Evolutionary conservation across 108 stramenopile genomes (phyloP), one percentile per base, ranked within the genome.

Genomic region (Stephanodiscus triporus): DNA sequence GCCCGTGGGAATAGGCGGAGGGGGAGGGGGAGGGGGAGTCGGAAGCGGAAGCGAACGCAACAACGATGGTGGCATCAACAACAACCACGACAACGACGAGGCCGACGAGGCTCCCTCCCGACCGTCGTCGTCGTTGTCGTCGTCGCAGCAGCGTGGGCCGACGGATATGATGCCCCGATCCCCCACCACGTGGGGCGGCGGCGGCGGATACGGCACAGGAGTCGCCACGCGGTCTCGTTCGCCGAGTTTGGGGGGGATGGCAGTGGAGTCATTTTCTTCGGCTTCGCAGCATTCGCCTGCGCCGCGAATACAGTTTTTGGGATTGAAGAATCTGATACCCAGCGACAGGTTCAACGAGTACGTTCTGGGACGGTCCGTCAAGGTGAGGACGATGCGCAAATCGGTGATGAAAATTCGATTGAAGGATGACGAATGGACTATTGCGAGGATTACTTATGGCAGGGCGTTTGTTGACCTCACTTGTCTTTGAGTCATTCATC

Each of bases 341-440:
- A 58, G 68, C 26, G 78, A 88, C 54, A 57, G 63, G 22, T 86
- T 86, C 40, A 86, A 88, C 54, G 85, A 82, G 49, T 78, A 78
- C 36, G 55, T 63, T 2, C 6, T 85, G 26, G 85, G 85, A n/a
- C 59, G 85, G 56, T 76, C 61, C 24, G 29, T 59, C 49, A 90
- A 89, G 73, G 84, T 82, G 62, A 48, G 57, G 55, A 45, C 16
- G 16, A 45, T 45, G 16, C 16, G 0, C 43, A 17, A 45, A 45
- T 13, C 14, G 43, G 13, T 16, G 11, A 45, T 4, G 16, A 45
- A 14, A 45, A 17, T 14, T 17, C 14, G 43, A 14, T 16, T 1
- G 43, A 17, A 45, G 16, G 4, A 16, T 0, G 16, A 45, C 16
- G 43, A 45, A 45, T 0, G 14, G 2, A 17, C 16, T 0, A 16